Percentiles rank a stretch among this genome's conserved stretches.
Evolutionary conservation across 805 yeast genomes (phyloP).

Genomic region (Candida parachauliodes): DNA sequence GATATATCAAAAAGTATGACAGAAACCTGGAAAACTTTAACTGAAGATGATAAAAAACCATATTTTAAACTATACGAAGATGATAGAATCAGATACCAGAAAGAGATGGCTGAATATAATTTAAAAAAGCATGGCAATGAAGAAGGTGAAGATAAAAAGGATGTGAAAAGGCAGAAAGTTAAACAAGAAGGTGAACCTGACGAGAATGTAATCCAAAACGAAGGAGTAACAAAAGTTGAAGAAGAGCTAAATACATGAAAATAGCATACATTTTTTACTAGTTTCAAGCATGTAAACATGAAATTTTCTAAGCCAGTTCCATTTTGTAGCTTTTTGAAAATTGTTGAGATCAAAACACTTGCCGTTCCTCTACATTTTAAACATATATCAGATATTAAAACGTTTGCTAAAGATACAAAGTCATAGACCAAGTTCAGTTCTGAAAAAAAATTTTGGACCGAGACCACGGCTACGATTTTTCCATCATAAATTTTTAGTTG

Average conservation of each 20-base stretch:
- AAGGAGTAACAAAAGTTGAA: neutral
- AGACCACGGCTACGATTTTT: no score
- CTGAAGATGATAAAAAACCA: conserved; percentile 66
- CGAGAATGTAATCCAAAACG: neutral
- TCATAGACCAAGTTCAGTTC: no score
- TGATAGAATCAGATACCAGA: conserved; percentile 70
- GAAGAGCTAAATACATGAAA: no score
- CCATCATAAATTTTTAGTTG: no score
- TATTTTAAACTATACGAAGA: conserved; percentile 73
- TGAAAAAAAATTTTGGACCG: no score
- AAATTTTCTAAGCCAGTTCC: conserved; percentile 34
- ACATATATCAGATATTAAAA: conserved; percentile 72
- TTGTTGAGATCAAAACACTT: conserved; percentile 49
- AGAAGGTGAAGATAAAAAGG: conserved; percentile 7
- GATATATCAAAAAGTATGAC: conserved; percentile 79
- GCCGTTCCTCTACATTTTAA: conserved; percentile 84
- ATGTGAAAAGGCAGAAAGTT: conserved; percentile 8
- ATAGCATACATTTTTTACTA: conserved; percentile 47
- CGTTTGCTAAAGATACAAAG: conserved; percentile 77
- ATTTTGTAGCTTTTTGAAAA: conserved; percentile 45
- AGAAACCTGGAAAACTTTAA: conserved; percentile 79
- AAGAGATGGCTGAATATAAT: conserved; percentile 61
- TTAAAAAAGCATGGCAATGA: conserved; percentile 19
- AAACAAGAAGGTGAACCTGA: conserved; percentile 3
- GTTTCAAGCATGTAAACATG: conserved; percentile 60